phyloP scores from a whole-genome alignment of 192 early-diverging fungal genomes.

The Coemansia sp. region DNA sequence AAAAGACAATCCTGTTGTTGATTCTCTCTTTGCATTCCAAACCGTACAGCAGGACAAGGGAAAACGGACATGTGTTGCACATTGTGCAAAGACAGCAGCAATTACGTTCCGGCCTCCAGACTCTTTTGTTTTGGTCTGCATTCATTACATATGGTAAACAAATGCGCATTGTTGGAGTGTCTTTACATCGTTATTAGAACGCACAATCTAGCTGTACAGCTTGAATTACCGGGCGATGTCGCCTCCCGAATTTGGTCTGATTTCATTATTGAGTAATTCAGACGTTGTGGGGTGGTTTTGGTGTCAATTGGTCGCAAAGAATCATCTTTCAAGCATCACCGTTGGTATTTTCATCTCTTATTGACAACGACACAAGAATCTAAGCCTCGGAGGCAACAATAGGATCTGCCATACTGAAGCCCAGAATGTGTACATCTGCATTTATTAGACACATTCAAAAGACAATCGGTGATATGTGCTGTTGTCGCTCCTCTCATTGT shows the following conservation, averaged over 20 bases:
- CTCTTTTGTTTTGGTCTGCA: neutral
- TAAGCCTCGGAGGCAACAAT: neutral
- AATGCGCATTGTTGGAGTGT: neutral
- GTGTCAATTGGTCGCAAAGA: neutral
- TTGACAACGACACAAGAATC: neutral
- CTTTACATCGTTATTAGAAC: neutral
- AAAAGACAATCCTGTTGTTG: neutral
- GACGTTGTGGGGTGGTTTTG: neutral
- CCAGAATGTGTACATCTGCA: neutral
- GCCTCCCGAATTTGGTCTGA: neutral
- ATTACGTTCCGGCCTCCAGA: neutral
- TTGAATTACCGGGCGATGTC: neutral
- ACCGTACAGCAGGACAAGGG: conserved; percentile 1
- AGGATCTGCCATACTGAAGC: neutral
- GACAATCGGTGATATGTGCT: neutral
- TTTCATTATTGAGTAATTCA: neutral
- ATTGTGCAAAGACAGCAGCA: neutral
- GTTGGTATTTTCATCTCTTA: neutral
- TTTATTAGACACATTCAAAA: neutral
- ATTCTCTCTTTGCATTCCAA: neutral
- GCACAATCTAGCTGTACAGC: neutral
- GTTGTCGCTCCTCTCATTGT: neutral
- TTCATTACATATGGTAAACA: neutral
- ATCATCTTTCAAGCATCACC: neutral
- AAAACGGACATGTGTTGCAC: neutral